Evolutionary conservation across 179 eudicot species (phyloP), one percentile per base, ranked within the genome.

Genomic region (Spinacia oleracea): DNA sequence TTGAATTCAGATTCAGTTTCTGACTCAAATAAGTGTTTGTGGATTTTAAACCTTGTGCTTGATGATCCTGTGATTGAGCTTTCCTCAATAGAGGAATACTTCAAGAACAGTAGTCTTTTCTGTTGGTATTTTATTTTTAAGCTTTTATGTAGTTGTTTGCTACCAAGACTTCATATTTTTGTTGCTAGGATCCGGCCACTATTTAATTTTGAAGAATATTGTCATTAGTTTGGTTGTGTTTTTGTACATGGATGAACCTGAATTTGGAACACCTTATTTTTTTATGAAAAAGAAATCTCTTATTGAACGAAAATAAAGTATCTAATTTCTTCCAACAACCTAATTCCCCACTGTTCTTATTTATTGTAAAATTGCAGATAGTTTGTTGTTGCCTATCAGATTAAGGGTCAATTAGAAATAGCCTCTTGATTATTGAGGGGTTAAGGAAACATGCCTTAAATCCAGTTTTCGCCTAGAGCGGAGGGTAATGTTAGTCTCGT

Each of bases 1-100:
- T 65, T 75, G 78, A 55, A 63, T 15, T 21, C 23, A 0, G 63
- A 62, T 63, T 9, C 25, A 74, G 42, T 53, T 67, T 67, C 42
- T 9, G 16, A 27, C 23, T 32, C 9, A 32, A 72, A 72, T n/a
- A n/a, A n/a, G n/a, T n/a, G n/a, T n/a, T 45, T 70, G 16, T 70
- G 34, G 34, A 48, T 16, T 46, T 48, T 48, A 6, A 46, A 46
- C 35, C 40, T 29, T 10, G 20, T 45, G 56, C 56, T 70, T 46
- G 38, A n/a, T 46, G 23, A 46, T 70, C 16, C 38, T 15, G 38
- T 48, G 40, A 25, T 27, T 68, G 29, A 20, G 6, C 50, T 40
- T 68, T 68, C 16, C 21, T 68, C 31, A 7, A 1, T 38, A 40
- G 42, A 64, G 15, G 69, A 20, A 2, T 16, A 6, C 46, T 18